phyloP scores from a whole-genome alignment of 2,329 filamentous ascomycete species.

The Colletotrichum sp. region DNA sequence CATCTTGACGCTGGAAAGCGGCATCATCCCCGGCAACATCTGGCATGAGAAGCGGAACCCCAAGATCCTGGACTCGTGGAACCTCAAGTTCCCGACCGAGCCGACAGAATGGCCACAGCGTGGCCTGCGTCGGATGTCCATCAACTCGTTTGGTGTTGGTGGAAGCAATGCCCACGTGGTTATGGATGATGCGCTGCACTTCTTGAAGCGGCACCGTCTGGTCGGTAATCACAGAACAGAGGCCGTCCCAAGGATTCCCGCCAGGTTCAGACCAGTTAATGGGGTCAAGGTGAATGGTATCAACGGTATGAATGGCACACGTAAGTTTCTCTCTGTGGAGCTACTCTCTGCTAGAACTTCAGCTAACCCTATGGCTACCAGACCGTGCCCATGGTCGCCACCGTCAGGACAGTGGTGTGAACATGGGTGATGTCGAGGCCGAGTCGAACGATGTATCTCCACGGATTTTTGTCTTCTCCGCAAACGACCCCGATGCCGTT shows the following conservation, averaged over 20 bases:
- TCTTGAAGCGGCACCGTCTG: constrained; percentile 2
- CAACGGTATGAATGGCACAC: background rate
- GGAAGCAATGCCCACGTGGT: constrained; percentile 24
- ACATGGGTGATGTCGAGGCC: background rate
- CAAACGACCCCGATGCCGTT: constrained; percentile 45
- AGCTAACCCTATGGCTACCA: background rate
- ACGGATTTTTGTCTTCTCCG: constrained; percentile 47
- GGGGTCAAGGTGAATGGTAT: background rate
- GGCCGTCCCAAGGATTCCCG: background rate
- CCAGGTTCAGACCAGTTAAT: background rate
- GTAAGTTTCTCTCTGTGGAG: background rate
- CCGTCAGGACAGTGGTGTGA: constrained; percentile 8
- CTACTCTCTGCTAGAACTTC: background rate
- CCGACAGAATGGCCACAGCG: constrained; percentile 21
- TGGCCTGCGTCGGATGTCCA: constrained; percentile 55
- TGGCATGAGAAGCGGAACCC: constrained; percentile 33
- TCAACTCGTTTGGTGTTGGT: constrained; percentile 47
- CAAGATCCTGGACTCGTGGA: constrained; percentile 30
- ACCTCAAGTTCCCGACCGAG: constrained; percentile 34
- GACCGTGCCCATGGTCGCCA: background rate
- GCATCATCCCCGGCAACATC: constrained; percentile 34
- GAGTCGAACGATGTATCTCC: constrained; percentile 15
- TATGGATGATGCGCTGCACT: constrained; percentile 38
- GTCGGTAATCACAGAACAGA: constrained; percentile 12
- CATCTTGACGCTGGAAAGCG: constrained; percentile 32